Evolutionary conservation across 768 basidiomycete species (phyloP), one percentile per base, ranked within the genome.

Genomic region (Boletus bicolor): DNA sequence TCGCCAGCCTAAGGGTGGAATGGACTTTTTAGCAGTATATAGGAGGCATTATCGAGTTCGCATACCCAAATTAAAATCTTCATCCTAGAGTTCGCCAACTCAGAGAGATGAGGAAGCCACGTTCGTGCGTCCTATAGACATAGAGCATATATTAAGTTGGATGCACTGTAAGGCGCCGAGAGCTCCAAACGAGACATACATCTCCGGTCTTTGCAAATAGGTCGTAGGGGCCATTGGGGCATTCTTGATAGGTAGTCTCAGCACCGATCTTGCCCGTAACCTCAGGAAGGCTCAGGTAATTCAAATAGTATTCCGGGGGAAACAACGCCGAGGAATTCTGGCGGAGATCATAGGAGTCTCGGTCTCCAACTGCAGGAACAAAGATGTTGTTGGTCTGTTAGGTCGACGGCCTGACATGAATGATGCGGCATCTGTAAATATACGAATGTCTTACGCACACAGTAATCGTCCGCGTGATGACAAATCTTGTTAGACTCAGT

Each of bases 281-380:
- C 4, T 66, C 57, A 0, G 73, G 38, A n/a, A 66, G 63, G 1
- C 54, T 60, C 19, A 86, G 69, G 57, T 80, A 84, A 11, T 72
- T 68, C 42, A 81, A 57, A 53, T 85, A 85, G 55, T 76, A 83
- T 44, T 82, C 76, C 0, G 84, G 80, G 6, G 85, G 84, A 68
- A 85, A 86, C 7, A 70, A 52, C 2, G 78, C 75, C 0, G 80
- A 75, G 1, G 77, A 61, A 39, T 78, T 83, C 67, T 86, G 84
- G 21, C 82, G 73, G 42, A 87, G 69, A 61, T 87, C 85, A 55
- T 86, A 68, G 0, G 75, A 59, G 56, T 87, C 84, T 11, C 75
- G 72, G 60, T 82, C 62, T 0, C 81, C 81, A 5, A 85, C 72
- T 1, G 82, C 80, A 0, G 82, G 82, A 2, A 64, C 10, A 55